phyloP scores from a whole-genome alignment of 116 monocot species.

The Thalassia testudinum region DNA sequence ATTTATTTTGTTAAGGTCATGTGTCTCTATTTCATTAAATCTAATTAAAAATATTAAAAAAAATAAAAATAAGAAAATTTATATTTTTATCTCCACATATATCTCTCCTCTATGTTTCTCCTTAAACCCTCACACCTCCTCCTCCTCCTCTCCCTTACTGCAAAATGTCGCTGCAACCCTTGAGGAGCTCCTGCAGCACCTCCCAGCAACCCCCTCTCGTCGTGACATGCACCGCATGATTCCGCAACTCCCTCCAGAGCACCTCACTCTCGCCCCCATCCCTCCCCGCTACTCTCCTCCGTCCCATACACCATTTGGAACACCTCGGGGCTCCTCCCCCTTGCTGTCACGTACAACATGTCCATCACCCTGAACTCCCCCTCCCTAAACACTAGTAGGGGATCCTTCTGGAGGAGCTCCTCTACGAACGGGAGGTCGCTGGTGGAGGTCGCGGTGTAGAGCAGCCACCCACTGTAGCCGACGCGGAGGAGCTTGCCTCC shows the following conservation, averaged over 20 bases:
- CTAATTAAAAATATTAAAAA: no score
- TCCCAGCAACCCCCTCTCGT: slow-evolving; percentile 74
- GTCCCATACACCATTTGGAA: slow-evolving; percentile 8
- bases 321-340: slow-evolving; percentile 45
- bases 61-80: no score
- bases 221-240: slow-evolving; percentile 58
- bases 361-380: slow-evolving; percentile 94
- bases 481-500: slow-evolving; percentile 40
- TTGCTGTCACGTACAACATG: slow-evolving; percentile 74
- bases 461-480: slow-evolving; percentile 76
- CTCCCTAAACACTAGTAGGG: slow-evolving; percentile 77
- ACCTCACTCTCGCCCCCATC: no score
- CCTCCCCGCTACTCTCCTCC: no score
- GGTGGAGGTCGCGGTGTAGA: slow-evolving; percentile 63
- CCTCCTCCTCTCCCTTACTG: slow-evolving; percentile 53
- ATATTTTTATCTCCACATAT: no score
- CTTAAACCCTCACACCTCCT: no score
- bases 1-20: no score
- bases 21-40: no score
- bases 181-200: slow-evolving; percentile 45
- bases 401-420: slow-evolving; percentile 59
- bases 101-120: no score
- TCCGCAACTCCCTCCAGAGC: slow-evolving; percentile 57
- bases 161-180: slow-evolving; percentile 25
- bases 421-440: slow-evolving; percentile 37